Base-by-base conservation (phyloP, 2,329 filamentous ascomycete species). In the Colletotrichum gloeosporioides region DNA sequence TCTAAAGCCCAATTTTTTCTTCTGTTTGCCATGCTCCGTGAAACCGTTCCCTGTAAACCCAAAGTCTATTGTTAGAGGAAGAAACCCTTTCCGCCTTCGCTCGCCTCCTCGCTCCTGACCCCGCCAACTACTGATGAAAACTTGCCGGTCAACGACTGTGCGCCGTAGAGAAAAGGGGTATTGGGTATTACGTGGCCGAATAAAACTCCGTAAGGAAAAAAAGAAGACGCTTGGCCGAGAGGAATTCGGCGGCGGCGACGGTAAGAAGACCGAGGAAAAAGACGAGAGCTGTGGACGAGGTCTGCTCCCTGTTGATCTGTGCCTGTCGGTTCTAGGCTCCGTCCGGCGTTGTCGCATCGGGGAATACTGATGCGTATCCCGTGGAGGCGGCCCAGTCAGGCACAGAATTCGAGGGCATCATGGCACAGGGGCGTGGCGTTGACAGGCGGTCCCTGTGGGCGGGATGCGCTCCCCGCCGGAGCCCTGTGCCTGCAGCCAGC, bases 1-100 rank as follows among this genome's bases (percentile, higher is more conserved):
- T 77, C 75, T 77, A 77, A 77, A 39, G 71, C 71, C 75, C 32
- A 15, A 53, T 53, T 76, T 77, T 75, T 44, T 66, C 57, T 74
- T 73, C 63, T 75, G 65, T 63, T 67, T 67, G 49, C 66, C 71
- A 71, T 77, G 57, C 63, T 71, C 75, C 75, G 39, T 75, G 62
- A 69, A 55, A 67, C 75, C 75, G 44, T 71, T 44, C 39, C 71
- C 61, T 31, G 29, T 61, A 59, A 68, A 36, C 49, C 75, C 66
- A 55, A 66, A 70, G 72, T 77, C 71, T 77, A 77, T 44, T 65
- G 44, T 65, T 65, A 61, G 70, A 74, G 44, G 64, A 65, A 69
- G 64, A 69, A 69, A 62, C 63, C 69, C 25, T 72, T 22, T 39
- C n/a, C 34, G 31, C 62, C 32, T 22, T 39, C 62, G 31, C 16